Percentiles rank a stretch among this genome's conserved stretches.
Evolutionary conservation across 192 early-diverging fungal genomes (phyloP).

Genomic region (Gonapodya sp.): DNA sequence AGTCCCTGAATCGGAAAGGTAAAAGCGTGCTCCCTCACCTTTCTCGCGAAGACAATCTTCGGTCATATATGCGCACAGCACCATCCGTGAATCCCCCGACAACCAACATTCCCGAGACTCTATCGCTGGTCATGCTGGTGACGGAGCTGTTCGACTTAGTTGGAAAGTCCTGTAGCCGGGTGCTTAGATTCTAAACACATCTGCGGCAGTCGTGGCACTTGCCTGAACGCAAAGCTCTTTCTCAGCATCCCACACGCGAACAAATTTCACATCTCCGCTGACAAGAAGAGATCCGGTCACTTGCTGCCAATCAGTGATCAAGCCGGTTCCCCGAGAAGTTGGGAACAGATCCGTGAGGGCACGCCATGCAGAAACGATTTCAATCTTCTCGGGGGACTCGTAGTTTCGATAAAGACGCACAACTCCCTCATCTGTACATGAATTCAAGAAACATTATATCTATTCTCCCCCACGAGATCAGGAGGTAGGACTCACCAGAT

Average conservation of each 20-base stretch:
- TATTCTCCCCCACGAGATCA: constrained; percentile 25
- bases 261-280: constrained; percentile 52
- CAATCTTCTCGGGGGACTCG: constrained; percentile 39
- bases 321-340: constrained; percentile 41
- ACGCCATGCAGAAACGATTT: constrained; percentile 66
- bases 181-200: constrained; percentile 5
- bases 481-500: constrained; percentile 39
- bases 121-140: constrained; percentile 56
- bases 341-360: constrained; percentile 59
- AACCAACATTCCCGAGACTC: constrained; percentile 48
- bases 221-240: constrained; percentile 61
- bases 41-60: constrained; percentile 37
- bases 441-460: not conserved
- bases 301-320: constrained; percentile 76
- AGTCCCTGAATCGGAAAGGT: no score
- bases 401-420: constrained; percentile 68
- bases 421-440: constrained; percentile 52
- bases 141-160: constrained; percentile 42
- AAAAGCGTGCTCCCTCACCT: constrained; percentile 27
- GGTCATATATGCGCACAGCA: constrained; percentile 58
- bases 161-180: constrained; percentile 38
- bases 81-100: constrained; percentile 70
- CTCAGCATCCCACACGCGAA: constrained; percentile 74
- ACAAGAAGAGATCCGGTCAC: constrained; percentile 49
- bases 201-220: constrained; percentile 18